Percentiles rank a stretch among this genome's conserved stretches.
These are phyloP conservation scores for Populus nigra DNA, from an alignment of 345 rosid species.

Conservation along the genomic window DNA sequence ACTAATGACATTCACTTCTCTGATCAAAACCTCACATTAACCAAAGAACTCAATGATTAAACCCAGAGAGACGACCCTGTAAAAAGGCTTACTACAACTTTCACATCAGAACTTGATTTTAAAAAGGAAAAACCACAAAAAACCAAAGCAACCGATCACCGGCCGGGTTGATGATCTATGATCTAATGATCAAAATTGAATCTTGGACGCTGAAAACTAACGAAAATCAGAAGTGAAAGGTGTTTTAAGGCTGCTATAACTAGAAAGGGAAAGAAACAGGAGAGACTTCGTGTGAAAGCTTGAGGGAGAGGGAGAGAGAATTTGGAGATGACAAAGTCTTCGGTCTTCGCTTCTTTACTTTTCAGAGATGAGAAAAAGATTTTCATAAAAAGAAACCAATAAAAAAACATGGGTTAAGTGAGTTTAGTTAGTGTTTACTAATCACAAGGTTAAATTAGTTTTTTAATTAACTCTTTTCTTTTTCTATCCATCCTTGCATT, in stretches of 20 bases:
- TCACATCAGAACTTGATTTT: neutral
- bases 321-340: slow-evolving; percentile 16
- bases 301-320: neutral
- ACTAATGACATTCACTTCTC: slow-evolving; percentile 27
- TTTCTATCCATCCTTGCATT: no score
- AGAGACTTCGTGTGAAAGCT: slow-evolving; percentile 10
- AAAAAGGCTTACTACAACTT: neutral
- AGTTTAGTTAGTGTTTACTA: slow-evolving; percentile 10
- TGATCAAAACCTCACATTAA: slow-evolving; percentile 46
- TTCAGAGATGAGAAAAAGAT: slow-evolving; percentile 4
- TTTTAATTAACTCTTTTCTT: no score
- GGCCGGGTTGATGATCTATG: slow-evolving; percentile 11
- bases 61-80: neutral
- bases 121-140: neutral
- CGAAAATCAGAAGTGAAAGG: slow-evolving; percentile 13
- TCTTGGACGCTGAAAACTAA: slow-evolving; percentile 3
- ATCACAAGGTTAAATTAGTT: no score
- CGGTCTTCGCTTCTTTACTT: slow-evolving; percentile 19
- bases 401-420: slow-evolving; percentile 1
- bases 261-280: neutral
- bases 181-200: slow-evolving; percentile 29
- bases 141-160: slow-evolving; percentile 10
- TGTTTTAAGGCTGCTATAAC: neutral
- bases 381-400: neutral
- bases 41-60: slow-evolving; percentile 45